Base-by-base conservation (phyloP, 2,329 filamentous ascomycete species). In the Tolypocladium endophyticum region DNA sequence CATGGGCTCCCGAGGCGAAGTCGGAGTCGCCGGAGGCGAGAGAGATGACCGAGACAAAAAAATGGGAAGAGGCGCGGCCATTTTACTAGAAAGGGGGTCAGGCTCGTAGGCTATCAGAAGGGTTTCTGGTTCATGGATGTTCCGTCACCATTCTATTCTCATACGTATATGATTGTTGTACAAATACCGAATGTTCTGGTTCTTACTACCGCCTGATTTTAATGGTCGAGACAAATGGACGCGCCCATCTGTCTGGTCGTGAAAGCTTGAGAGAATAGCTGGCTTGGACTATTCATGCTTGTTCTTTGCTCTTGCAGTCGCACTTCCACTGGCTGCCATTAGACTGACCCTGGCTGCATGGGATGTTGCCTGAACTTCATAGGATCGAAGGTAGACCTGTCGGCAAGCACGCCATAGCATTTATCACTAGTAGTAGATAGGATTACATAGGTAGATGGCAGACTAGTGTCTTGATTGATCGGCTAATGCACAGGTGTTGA, bases 401-500 rank as follows among this genome's bases (percentile, higher is more conserved):
- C 18, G 50, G 30, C 50, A 54, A 36, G 5, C 20, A n/a, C 30
- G 11, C 18, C n/a, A 36, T 23, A 8, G 11, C 50, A 23, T 36
- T 36, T n/a, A 16, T 54, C 50, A 54, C 50, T n/a, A n/a, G 30
- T 36, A 23, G 30, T 36, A 54, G 50, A 36, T 54, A 57, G 39
- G 41, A 35, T 36, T n/a, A 43, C 28, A 54, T 54, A 50, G 55
- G 56, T 59, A 38, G 47, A 54, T 54, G n/a, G 50, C 30, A 54
- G 59, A 60, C 43, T 43, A 68, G 63, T 61, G 70, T 69, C 68
- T 73, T 70, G 69, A 71, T 76, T 78, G 70, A 72, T 81, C 76
- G 77, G 81, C 81, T 85, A 85, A 79, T 79, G 80, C 81, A 85
- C 81, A 85, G 73, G 77, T 80, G 77, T 79, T 75, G 77, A 54